Percentiles rank a stretch among this genome's conserved stretches.
phyloP scores from a whole-genome alignment of 441 rosid species.

The Cnidoscolus chayamansa region DNA sequence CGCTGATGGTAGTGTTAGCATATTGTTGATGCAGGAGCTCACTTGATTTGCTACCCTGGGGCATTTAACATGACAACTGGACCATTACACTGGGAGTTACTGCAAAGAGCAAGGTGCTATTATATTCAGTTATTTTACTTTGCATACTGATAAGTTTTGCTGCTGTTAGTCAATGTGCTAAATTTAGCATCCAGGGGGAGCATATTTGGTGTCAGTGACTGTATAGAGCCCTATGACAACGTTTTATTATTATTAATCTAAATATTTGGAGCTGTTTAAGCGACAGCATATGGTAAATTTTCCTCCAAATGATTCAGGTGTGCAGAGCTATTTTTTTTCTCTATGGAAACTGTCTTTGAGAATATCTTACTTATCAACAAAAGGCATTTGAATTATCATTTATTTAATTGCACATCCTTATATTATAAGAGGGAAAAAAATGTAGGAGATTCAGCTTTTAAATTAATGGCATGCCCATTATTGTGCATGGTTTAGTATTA shows the following conservation, averaged over 20 bases:
- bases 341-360: not conserved
- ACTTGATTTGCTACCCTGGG: slow-evolving; percentile 91
- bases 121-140: slow-evolving; percentile 8
- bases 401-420: not conserved
- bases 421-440: too few relatives aligned
- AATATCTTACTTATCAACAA: not conserved
- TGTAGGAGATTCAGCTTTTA: too few relatives aligned
- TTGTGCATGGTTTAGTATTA: not conserved
- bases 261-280: slow-evolving; percentile 8
- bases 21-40: slow-evolving; percentile 66
- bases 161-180: not conserved
- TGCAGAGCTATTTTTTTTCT: not conserved
- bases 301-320: not conserved
- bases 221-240: not conserved
- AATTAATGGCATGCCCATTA: not conserved
- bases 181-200: not conserved
- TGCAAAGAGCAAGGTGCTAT: slow-evolving; percentile 86
- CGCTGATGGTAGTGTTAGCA: slow-evolving; percentile 13
- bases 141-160: not conserved
- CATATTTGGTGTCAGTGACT: not conserved
- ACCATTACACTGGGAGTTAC: slow-evolving; percentile 91
- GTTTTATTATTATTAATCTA: not conserved
- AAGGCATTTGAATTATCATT: not conserved
- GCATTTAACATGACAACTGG: slow-evolving; percentile 99
- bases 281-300: slow-evolving; percentile 6